Percentiles rank a stretch among this genome's conserved stretches.
Evolutionary conservation across 495 filamentous ascomycete species (phyloP).

Genomic region (Tuber melanosporum): DNA sequence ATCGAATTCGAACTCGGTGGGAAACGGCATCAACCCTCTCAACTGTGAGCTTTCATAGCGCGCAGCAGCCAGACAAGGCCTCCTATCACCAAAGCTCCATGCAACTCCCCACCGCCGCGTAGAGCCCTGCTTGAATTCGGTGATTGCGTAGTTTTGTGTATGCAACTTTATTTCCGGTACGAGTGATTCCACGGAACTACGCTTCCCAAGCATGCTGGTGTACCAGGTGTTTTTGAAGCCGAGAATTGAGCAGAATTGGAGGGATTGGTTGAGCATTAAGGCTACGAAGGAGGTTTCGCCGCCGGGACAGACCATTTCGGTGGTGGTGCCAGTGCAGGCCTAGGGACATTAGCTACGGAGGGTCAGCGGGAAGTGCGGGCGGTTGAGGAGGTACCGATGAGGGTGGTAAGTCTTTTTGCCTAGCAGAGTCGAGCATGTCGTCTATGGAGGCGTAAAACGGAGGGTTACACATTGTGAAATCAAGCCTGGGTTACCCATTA

Average conservation of each 20-base stretch:
- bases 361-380: constrained; percentile 9
- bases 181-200: constrained; percentile 60
- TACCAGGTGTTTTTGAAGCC: constrained; percentile 68
- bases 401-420: constrained; percentile 60
- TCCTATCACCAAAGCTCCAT: constrained; percentile 70
- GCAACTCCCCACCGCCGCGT: constrained; percentile 82
- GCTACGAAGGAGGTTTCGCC: constrained; percentile 77
- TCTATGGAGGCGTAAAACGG: constrained; percentile 76
- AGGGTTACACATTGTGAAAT: constrained; percentile 93
- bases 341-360: constrained; percentile 17
- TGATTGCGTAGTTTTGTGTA: constrained; percentile 75
- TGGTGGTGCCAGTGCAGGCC: constrained; percentile 70
- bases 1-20: constrained; percentile 52
- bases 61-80: constrained; percentile 57
- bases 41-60: constrained; percentile 51
- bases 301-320: constrained; percentile 75
- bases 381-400: constrained; percentile 50
- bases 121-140: constrained; percentile 69
- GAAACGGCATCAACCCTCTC: constrained; percentile 55
- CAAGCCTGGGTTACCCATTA: constrained; percentile 48
- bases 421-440: constrained; percentile 61
- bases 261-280: constrained; percentile 68
- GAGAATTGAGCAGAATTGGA: constrained; percentile 45
- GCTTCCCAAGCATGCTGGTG: constrained; percentile 83
- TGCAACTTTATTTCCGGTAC: constrained; percentile 55